Evolutionary conservation across 805 yeast species (phyloP).

Genomic region (Candida railenensis): DNA sequence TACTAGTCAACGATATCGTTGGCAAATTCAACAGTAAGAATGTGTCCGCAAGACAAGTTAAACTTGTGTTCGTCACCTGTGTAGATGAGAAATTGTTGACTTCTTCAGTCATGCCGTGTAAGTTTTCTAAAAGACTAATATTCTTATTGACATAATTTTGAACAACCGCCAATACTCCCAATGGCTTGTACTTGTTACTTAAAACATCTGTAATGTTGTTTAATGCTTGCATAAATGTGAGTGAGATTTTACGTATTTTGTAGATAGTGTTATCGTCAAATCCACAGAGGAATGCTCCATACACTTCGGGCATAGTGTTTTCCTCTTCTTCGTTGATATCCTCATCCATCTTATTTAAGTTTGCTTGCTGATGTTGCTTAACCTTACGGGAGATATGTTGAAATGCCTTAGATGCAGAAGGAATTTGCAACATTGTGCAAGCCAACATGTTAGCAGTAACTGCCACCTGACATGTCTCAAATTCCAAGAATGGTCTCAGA

Average conservation of each 20-base stretch:
- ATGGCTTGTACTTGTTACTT: constrained; percentile 46
- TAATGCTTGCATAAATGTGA: constrained; percentile 44
- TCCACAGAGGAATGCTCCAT: constrained; percentile 51
- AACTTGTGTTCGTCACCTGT: constrained; percentile 2
- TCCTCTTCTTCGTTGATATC: constrained; percentile 18
- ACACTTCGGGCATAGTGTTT: constrained; percentile 38
- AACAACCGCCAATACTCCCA: constrained; percentile 54
- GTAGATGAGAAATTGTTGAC: neutral
- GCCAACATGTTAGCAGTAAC: constrained; percentile 52
- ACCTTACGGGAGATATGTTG: constrained; percentile 18
- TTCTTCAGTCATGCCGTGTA: constrained; percentile 2
- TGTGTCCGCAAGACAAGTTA: constrained; percentile 5
- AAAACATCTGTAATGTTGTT: constrained; percentile 51
- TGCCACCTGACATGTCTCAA: constrained; percentile 47
- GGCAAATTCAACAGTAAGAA: constrained; percentile 3
- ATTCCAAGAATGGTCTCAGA: constrained; percentile 45
- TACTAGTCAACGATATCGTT: neutral
- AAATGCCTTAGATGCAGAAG: constrained; percentile 39
- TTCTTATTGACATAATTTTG: constrained; percentile 21
- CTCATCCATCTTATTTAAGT: neutral
- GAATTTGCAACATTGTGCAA: constrained; percentile 50
- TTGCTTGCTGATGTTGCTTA: neutral
- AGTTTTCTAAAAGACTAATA: constrained; percentile 1
- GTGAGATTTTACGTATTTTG: constrained; percentile 39
- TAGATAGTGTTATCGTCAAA: constrained; percentile 41